phyloP scores from a whole-genome alignment of 208 protist genomes.

The Leptomonas pyrrhocoris region DNA sequence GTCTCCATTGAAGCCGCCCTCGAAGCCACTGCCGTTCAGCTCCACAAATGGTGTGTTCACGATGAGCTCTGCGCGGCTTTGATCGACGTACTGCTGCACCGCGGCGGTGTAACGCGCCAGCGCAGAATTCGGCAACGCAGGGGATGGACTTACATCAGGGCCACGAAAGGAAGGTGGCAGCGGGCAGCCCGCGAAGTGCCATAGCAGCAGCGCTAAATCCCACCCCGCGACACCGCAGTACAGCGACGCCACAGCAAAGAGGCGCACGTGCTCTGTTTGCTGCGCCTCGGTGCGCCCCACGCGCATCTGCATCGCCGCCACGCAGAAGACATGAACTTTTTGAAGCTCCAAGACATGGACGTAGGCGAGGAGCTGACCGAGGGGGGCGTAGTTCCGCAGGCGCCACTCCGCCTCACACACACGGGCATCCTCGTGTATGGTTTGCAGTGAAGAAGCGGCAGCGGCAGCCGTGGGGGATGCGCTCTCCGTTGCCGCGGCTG shows the following conservation, averaged over 20 bases:
- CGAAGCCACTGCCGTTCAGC: slow-evolving; percentile 2
- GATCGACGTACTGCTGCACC: slow-evolving; percentile 47
- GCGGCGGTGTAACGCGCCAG: slow-evolving; percentile 51
- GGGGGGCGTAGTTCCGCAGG: slow-evolving; percentile 54
- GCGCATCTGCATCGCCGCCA: slow-evolving; percentile 52
- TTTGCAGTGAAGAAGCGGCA: background rate
- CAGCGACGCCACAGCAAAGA: slow-evolving; percentile 45
- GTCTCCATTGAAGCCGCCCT: background rate
- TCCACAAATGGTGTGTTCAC: slow-evolving; percentile 26
- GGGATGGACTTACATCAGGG: background rate
- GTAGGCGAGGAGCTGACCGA: slow-evolving; percentile 60
- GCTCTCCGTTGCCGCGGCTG: background rate
- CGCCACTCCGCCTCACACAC: slow-evolving; percentile 56
- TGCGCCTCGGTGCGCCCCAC: slow-evolving; percentile 55
- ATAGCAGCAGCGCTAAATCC: slow-evolving; percentile 50
- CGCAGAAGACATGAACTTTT: slow-evolving; percentile 61
- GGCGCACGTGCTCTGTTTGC: slow-evolving; percentile 48
- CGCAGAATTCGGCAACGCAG: slow-evolving; percentile 22
- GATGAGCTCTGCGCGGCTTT: slow-evolving; percentile 24
- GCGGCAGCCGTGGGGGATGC: background rate
- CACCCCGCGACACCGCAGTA: slow-evolving; percentile 42
- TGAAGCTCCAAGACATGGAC: slow-evolving; percentile 42
- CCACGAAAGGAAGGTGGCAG: slow-evolving; percentile 14
- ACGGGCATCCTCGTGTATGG: slow-evolving; percentile 1
- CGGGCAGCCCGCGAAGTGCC: slow-evolving; percentile 50